phyloP scores from a whole-genome alignment of 192 early-diverging fungal species.

The Coemansia sp. region DNA sequence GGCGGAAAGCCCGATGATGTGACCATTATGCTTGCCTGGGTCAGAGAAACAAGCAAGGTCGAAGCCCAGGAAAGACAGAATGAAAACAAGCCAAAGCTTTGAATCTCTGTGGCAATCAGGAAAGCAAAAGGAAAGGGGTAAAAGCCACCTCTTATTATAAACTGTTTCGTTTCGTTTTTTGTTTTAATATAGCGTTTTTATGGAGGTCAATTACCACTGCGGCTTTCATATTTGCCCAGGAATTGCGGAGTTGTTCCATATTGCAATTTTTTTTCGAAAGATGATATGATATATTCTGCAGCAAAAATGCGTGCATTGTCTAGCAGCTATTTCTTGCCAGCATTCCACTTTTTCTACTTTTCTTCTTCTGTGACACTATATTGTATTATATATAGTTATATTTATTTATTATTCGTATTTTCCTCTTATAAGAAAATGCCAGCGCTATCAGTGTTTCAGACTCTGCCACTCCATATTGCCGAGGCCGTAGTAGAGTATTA shows the following conservation, averaged over 20 bases:
- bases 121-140: too few species aligned
- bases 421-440: neutral
- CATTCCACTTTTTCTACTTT: too few species aligned
- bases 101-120: neutral
- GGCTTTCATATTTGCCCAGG: too few species aligned
- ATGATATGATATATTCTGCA: too few species aligned
- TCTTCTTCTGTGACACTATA: neutral
- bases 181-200: neutral
- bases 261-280: too few species aligned
- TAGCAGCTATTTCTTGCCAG: too few species aligned
- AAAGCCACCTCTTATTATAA: neutral
- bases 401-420: neutral
- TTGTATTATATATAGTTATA: too few species aligned
- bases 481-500: neutral
- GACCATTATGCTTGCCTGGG: conserved; percentile 53
- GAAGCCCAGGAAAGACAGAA: conserved; percentile 20
- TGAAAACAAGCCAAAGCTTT: conserved; percentile 34
- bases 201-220: too few species aligned
- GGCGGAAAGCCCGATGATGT: conserved; percentile 58
- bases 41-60: conserved; percentile 32
- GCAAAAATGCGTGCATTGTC: too few species aligned
- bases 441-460: neutral
- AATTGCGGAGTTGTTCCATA: too few species aligned
- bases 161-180: neutral
- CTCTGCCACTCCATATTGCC: neutral